Percentiles rank a stretch among this genome's conserved stretches.
Evolutionary conservation across 176 grass and related monocot genomes (phyloP).

Genomic region (Oryza glaberrima): DNA sequence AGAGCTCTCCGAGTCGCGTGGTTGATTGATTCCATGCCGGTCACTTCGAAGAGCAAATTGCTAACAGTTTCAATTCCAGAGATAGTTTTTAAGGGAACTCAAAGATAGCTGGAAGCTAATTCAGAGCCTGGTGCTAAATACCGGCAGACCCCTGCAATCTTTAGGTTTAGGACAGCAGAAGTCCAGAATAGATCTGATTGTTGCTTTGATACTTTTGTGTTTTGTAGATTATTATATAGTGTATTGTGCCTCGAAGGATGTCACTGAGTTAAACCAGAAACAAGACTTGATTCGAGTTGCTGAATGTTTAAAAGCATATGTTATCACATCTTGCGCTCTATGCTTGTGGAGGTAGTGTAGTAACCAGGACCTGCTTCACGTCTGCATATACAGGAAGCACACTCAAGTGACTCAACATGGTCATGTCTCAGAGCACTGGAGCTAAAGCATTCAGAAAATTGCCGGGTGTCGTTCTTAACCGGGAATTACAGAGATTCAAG

Average conservation of each 20-base stretch:
- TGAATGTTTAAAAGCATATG: not conserved
- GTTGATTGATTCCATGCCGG: slow-evolving; percentile 50
- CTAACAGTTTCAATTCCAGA: slow-evolving; percentile 26
- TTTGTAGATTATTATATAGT: slow-evolving; percentile 30
- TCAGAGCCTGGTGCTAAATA: not conserved
- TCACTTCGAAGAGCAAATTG: slow-evolving; percentile 23
- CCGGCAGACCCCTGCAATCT: not conserved
- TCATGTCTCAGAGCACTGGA: too few relatives aligned
- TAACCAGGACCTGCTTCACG: not conserved
- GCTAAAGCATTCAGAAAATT: not conserved
- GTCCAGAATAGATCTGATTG: not conserved
- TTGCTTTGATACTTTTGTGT: slow-evolving; percentile 12
- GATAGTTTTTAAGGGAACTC: not conserved
- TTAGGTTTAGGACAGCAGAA: slow-evolving; percentile 23
- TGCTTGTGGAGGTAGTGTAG: not conserved
- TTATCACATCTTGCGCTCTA: not conserved
- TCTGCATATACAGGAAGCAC: not conserved
- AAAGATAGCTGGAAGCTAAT: slow-evolving; percentile 20
- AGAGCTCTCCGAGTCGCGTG: slow-evolving; percentile 67
- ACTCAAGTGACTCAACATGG: not conserved
- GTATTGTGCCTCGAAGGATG: not conserved
- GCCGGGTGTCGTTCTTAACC: not conserved
- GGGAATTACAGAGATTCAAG: not conserved
- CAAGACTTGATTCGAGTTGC: not conserved
- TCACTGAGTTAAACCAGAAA: not conserved